These are phyloP conservation scores for Leccinum obscurum DNA, from an alignment of 768 basidiomycete species.

Conservation along the genomic window DNA sequence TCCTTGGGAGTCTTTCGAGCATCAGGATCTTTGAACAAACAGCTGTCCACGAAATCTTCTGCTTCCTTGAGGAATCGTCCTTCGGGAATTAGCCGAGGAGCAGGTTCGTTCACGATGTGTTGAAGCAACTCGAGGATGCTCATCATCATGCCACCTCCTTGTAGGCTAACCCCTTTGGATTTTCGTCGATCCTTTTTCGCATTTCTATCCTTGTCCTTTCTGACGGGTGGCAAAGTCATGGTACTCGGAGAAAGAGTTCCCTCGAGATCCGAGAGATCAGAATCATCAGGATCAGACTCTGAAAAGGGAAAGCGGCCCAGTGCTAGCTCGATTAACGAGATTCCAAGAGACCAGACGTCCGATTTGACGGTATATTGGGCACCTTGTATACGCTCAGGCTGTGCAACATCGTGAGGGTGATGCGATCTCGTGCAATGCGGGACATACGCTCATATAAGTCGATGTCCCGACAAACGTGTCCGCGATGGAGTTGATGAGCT, in stretches of 20 bases:
- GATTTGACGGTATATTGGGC: constrained; percentile 98
- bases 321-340: constrained; percentile 95
- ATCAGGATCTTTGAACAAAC: constrained; percentile 88
- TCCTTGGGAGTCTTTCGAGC: constrained; percentile 85
- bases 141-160: constrained; percentile 97
- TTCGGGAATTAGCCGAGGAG: constrained; percentile 79
- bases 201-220: constrained; percentile 42
- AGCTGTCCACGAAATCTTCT: constrained; percentile 85
- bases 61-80: constrained; percentile 72
- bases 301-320: constrained; percentile 97
- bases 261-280: constrained; percentile 76
- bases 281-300: constrained; percentile 74
- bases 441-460: constrained; percentile 97
- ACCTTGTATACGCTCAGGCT: constrained; percentile 99
- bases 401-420: constrained; percentile 20
- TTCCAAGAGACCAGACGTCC: constrained; percentile 98
- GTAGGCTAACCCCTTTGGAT: constrained; percentile 89
- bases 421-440: constrained; percentile 9
- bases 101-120: constrained; percentile 98
- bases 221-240: constrained; percentile 41
- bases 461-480: constrained; percentile 99
- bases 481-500: constrained; percentile 97
- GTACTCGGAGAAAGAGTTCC: constrained; percentile 74
- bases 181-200: constrained; percentile 80
- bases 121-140: constrained; percentile 95